Evolutionary conservation across 805 yeast genomes (phyloP).

Genomic region (Lipomyces sp.): DNA sequence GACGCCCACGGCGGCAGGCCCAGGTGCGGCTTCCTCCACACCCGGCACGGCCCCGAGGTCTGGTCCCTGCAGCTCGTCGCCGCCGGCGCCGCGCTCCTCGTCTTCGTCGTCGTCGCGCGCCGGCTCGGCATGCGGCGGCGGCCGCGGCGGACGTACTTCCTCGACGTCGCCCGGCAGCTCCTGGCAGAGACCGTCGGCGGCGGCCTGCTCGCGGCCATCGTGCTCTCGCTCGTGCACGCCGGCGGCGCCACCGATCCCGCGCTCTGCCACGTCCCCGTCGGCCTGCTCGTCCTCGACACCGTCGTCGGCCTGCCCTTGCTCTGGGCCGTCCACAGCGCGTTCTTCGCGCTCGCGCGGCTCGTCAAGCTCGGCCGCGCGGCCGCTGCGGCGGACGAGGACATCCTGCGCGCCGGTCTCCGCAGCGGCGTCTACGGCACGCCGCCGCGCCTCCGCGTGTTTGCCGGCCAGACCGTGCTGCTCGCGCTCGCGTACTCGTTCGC

Average conservation of each 20-base stretch:
- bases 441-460: neutral
- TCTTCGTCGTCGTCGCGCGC: neutral
- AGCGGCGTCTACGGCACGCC: slow-evolving; percentile 13
- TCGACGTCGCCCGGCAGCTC: slow-evolving; percentile 1
- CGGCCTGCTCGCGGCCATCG: neutral
- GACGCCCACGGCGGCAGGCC: no score
- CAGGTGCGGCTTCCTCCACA: no score
- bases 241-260: neutral
- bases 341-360: slow-evolving; percentile 1
- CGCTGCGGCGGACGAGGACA: slow-evolving; percentile 2
- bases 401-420: slow-evolving; percentile 1
- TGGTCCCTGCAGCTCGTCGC: neutral
- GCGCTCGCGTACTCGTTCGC: slow-evolving; percentile 6
- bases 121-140: neutral
- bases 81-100: neutral
- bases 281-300: slow-evolving; percentile 3
- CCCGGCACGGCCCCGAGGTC: neutral
- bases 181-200: neutral
- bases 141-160: neutral
- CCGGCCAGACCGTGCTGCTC: slow-evolving; percentile 16
- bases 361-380: neutral
- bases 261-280: slow-evolving; percentile 15
- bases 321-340: neutral
- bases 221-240: neutral
- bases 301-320: slow-evolving; percentile 15